phyloP scores from a whole-genome alignment of 2,329 filamentous ascomycete species.

The Microsporum audouinii region DNA sequence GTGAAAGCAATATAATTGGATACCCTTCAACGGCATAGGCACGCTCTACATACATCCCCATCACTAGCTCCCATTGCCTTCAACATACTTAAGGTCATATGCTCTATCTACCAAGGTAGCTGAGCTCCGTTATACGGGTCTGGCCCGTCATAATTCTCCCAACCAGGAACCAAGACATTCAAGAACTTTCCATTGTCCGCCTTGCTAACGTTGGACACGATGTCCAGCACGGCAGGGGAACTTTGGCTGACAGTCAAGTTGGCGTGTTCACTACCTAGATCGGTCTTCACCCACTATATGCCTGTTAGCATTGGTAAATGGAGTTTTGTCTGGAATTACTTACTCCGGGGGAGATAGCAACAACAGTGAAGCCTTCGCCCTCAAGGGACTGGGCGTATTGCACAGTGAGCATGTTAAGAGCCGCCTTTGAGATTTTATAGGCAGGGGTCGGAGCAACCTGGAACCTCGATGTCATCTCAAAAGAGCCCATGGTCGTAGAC shows the following conservation, averaged over 20 bases:
- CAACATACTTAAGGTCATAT: not conserved
- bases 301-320: not conserved
- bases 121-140: slow-evolving; percentile 22
- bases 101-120: slow-evolving; percentile 15
- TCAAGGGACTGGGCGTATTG: slow-evolving; percentile 23
- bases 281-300: slow-evolving; percentile 34
- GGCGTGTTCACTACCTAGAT: slow-evolving; percentile 28
- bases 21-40: not conserved
- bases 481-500: slow-evolving; percentile 33
- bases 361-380: slow-evolving; percentile 33
- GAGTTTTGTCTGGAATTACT: slow-evolving; percentile 12
- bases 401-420: slow-evolving; percentile 38
- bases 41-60: not conserved
- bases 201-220: slow-evolving; percentile 34
- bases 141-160: slow-evolving; percentile 22
- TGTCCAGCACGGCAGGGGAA: slow-evolving; percentile 27
- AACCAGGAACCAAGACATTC: slow-evolving; percentile 26
- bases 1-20: no score
- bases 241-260: slow-evolving; percentile 30
- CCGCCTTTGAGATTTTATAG: slow-evolving; percentile 40
- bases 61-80: not conserved
- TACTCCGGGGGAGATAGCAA: slow-evolving; percentile 38
- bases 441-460: slow-evolving; percentile 22
- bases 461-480: slow-evolving; percentile 19
- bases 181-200: slow-evolving; percentile 38